Evolutionary conservation across 371 early-diverging fungal species (phyloP).

Genomic region (Haplosporangium sp.): DNA sequence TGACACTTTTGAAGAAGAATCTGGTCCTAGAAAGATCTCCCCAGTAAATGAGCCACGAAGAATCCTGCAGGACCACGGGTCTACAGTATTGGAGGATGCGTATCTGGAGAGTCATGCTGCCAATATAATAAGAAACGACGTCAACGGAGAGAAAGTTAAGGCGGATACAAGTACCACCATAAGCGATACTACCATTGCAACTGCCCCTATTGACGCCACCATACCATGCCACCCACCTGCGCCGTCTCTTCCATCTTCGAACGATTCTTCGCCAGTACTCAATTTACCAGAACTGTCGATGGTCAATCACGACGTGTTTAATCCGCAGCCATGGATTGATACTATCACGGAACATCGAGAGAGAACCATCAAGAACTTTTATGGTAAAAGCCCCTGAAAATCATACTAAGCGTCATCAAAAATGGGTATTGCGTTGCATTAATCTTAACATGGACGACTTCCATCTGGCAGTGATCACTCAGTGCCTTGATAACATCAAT

Average conservation of each 20-base stretch:
- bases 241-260: neutral
- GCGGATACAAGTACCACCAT: too few species aligned
- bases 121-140: too few species aligned
- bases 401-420: neutral
- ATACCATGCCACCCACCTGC: neutral
- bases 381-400: slow-evolving; percentile 7
- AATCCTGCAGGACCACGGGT: too few species aligned
- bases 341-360: slow-evolving; percentile 16
- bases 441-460: neutral
- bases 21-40: too few species aligned
- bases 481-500: slow-evolving; percentile 21
- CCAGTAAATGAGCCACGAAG: too few species aligned
- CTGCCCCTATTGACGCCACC: neutral
- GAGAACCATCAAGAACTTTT: slow-evolving; percentile 12
- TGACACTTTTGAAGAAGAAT: too few species aligned
- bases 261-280: neutral
- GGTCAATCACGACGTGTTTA: slow-evolving; percentile 5
- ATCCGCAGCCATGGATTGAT: slow-evolving; percentile 10
- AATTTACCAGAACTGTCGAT: neutral
- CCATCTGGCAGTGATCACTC: slow-evolving; percentile 10
- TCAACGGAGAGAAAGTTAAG: too few species aligned
- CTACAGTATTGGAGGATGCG: too few species aligned
- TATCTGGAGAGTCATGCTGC: too few species aligned
- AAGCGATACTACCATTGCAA: too few species aligned
- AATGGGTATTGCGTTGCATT: neutral